A percentile compares a stretch with the other conserved stretches of the same genome.
These are phyloP conservation scores for Ascoidea asiatica DNA, from an alignment of 805 yeast species.

Conservation along the genomic window DNA sequence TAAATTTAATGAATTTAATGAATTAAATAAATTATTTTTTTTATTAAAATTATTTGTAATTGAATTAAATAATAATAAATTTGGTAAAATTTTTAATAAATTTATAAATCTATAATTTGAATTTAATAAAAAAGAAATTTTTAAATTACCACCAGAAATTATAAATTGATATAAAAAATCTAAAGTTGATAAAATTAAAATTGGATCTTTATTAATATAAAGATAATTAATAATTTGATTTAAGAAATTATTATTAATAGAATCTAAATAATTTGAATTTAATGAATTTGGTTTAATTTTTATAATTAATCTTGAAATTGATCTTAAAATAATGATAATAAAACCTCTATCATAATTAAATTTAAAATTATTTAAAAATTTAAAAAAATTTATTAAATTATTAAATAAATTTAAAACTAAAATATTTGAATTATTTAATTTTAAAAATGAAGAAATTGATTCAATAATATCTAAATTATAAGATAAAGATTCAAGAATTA, in stretches of 20 bases:
- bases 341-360: slow-evolving; percentile 53
- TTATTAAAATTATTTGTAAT: slow-evolving; percentile 21
- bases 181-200: slow-evolving; percentile 56
- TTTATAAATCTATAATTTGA: slow-evolving; percentile 35
- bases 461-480: slow-evolving; percentile 74
- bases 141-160: slow-evolving; percentile 44
- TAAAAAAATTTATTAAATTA: too few species aligned
- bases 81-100: slow-evolving; percentile 47
- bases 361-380: slow-evolving; percentile 36
- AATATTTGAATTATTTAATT: slow-evolving; percentile 63
- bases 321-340: slow-evolving; percentile 56
- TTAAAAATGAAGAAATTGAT: slow-evolving; percentile 67
- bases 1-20: background rate
- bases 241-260: slow-evolving; percentile 32
- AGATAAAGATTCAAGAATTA: slow-evolving; percentile 38
- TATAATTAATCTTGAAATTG: slow-evolving; percentile 68
- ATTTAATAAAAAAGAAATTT: slow-evolving; percentile 38
- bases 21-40: slow-evolving; percentile 8
- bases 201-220: slow-evolving; percentile 53
- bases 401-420: too few species aligned
- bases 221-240: slow-evolving; percentile 44
- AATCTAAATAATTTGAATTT: slow-evolving; percentile 32
- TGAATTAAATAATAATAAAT: slow-evolving; percentile 34
- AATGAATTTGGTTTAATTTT: slow-evolving; percentile 27
- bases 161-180: slow-evolving; percentile 76